phyloP scores from a whole-genome alignment of 371 early-diverging fungal species.

The Apophysomyces elegans region DNA sequence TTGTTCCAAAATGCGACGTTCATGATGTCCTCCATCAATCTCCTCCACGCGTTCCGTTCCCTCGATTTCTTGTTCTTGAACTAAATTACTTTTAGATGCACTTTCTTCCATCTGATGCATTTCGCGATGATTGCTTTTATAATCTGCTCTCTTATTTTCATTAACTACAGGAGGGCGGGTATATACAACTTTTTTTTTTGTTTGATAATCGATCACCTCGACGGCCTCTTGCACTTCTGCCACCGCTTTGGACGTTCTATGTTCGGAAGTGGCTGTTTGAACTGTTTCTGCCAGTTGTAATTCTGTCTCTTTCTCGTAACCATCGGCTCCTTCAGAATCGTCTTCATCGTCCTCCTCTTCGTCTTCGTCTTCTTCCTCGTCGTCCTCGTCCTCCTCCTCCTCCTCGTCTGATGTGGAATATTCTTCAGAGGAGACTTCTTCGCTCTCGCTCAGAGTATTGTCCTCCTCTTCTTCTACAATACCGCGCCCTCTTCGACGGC shows the following conservation, averaged over 20 bases:
- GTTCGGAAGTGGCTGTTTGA: not conserved
- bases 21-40: not conserved
- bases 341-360: not conserved
- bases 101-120: not conserved
- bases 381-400: not conserved
- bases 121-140: not conserved
- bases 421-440: not conserved
- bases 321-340: not conserved
- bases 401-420: not conserved
- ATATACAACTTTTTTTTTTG: not conserved
- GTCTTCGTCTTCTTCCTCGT: not conserved
- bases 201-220: constrained; percentile 7
- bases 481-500: not conserved
- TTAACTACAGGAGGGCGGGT: not conserved
- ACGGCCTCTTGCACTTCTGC: not conserved
- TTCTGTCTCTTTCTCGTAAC: not conserved
- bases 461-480: constrained; percentile 3
- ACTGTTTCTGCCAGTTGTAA: not conserved
- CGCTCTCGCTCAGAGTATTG: not conserved
- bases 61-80: not conserved
- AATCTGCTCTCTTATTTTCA: not conserved
- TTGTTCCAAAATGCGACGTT: constrained; percentile 44
- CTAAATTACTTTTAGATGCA: not conserved
- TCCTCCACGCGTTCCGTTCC: not conserved
- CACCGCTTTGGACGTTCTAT: not conserved